These are phyloP conservation scores for Magnolia changhungtana DNA, from an alignment of 164 flowering plant species.

Conservation along the genomic window DNA sequence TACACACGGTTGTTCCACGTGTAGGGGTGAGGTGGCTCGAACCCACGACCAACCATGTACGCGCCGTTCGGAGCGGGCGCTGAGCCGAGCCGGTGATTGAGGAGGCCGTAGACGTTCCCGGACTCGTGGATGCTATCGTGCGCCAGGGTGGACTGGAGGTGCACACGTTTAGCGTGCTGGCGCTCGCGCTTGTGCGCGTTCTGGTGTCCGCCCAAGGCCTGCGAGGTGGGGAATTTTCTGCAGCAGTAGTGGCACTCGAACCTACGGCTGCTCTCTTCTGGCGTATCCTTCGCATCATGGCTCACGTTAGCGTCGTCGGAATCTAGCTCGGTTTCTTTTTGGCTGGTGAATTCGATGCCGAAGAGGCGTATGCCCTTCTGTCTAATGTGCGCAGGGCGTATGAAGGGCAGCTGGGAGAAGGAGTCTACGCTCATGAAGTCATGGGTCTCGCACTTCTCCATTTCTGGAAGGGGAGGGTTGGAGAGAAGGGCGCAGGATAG, in stretches of 20 bases:
- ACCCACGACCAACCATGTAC: neutral
- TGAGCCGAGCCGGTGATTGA: conserved; percentile 33
- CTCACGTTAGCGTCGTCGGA: conserved; percentile 23
- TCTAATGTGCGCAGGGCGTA: conserved; percentile 58
- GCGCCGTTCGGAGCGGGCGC: conserved; percentile 5
- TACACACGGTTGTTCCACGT: conserved; percentile 24
- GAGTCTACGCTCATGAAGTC: conserved; percentile 96
- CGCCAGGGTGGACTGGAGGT: conserved; percentile 70
- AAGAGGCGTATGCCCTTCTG: conserved; percentile 76
- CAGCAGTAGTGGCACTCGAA: conserved; percentile 94
- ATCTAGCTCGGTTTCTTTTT: conserved; percentile 11
- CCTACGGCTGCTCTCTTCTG: conserved; percentile 20
- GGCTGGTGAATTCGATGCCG: conserved; percentile 59
- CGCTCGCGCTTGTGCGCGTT: conserved; percentile 94
- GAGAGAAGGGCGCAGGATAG: neutral
- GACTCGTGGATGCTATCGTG: conserved; percentile 30
- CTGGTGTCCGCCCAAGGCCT: conserved; percentile 94
- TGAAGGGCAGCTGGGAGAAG: conserved; percentile 90
- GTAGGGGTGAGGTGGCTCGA: neutral
- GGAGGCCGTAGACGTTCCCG: conserved; percentile 48
- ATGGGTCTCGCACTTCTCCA: conserved; percentile 38
- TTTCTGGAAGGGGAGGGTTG: neutral
- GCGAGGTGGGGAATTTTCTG: conserved; percentile 88
- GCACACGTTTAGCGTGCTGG: conserved; percentile 81
- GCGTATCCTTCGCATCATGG: conserved; percentile 14